These are phyloP conservation scores for Apophysomyces sp. DNA, from an alignment of 371 early-diverging fungal species.

Conservation along the genomic window DNA sequence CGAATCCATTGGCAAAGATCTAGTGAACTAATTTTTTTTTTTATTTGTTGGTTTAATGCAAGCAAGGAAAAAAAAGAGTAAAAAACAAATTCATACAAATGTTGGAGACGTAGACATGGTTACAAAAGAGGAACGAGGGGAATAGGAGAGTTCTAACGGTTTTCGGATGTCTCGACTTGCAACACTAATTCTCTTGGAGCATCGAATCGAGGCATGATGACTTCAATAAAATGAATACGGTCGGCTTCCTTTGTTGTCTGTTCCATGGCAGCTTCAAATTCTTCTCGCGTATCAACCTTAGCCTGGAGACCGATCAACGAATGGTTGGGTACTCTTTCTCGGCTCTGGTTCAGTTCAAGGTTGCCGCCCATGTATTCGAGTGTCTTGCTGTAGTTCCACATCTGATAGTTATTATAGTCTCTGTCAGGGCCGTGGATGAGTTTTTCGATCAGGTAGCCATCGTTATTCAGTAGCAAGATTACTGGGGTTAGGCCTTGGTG, in stretches of 20 bases:
- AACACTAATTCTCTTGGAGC: conserved; percentile 32
- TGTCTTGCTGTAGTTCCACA: conserved; percentile 47
- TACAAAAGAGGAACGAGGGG: not conserved
- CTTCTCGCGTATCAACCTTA: conserved; percentile 23
- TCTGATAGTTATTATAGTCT: conserved; percentile 47
- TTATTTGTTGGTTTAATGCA: not conserved
- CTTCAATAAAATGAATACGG: conserved; percentile 38
- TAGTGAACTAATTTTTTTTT: not conserved
- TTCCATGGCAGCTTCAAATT: conserved; percentile 34
- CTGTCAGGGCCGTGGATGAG: conserved; percentile 46
- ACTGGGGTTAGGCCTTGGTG: conserved; percentile 47
- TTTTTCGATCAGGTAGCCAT: conserved; percentile 54
- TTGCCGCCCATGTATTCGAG: conserved; percentile 41
- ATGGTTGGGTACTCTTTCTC: not conserved
- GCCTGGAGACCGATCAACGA: conserved; percentile 23
- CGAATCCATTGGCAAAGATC: not conserved
- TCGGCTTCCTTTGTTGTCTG: conserved; percentile 16
- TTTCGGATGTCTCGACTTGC: conserved; percentile 25
- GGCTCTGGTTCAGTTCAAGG: conserved; percentile 15
- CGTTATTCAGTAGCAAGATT: conserved; percentile 52
- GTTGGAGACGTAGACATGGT: not conserved
- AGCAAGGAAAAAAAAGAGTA: not conserved
- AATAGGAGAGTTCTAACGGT: conserved; percentile 1
- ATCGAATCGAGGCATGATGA: conserved; percentile 38
- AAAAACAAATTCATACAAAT: not conserved